phyloP scores from a whole-genome alignment of 148 eudicot species.

The Mesembryanthemum crystallinum region DNA sequence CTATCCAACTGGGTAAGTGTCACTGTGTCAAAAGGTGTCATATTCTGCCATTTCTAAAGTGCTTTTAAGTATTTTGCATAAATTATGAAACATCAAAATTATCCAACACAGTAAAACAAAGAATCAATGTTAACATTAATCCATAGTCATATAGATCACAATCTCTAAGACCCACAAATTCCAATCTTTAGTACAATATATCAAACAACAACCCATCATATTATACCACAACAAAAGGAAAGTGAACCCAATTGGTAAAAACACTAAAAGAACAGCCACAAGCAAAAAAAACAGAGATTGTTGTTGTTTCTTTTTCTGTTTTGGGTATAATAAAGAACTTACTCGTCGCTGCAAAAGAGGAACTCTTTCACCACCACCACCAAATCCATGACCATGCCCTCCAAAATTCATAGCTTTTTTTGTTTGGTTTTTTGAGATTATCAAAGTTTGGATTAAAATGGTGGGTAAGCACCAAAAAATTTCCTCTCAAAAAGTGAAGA shows the following conservation, averaged over 20 bases:
- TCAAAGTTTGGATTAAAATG: neutral
- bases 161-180: neutral
- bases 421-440: neutral
- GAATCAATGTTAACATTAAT: neutral
- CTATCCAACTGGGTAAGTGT: neutral
- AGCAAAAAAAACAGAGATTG: neutral
- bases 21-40: neutral
- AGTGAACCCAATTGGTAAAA: neutral
- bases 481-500: too few species aligned
- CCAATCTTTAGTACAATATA: neutral
- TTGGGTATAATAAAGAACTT: conserved; percentile 7
- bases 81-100: neutral
- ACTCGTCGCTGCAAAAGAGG: conserved; percentile 49
- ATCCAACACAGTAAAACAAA: neutral
- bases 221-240: neutral
- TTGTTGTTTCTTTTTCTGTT: too few species aligned
- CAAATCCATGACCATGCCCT: conserved; percentile 29
- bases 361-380: conserved; percentile 51
- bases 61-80: neutral
- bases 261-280: neutral
- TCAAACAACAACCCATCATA: neutral
- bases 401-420: conserved; percentile 33
- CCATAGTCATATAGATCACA: neutral
- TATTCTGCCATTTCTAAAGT: neutral
- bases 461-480: too few species aligned